These are phyloP conservation scores for Phytophthora vignae DNA, from an alignment of 352 stramenopile genomes.

Conservation along the genomic window DNA sequence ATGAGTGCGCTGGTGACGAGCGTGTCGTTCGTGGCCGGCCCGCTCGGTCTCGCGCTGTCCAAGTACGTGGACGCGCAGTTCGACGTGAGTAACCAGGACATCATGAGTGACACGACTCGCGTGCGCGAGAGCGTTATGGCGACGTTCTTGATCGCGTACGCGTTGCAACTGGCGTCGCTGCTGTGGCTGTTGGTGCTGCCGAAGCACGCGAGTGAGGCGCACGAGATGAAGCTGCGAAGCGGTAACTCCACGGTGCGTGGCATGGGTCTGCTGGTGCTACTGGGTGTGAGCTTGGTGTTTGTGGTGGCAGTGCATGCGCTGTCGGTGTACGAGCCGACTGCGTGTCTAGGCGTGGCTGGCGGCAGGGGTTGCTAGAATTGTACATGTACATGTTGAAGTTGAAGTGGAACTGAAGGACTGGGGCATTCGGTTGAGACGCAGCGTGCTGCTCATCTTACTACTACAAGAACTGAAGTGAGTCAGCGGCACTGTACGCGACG, in stretches of 20 bases:
- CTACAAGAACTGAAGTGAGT: conserved; percentile 5
- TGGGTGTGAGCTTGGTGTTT: conserved; percentile 32
- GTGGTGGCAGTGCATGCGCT: conserved; percentile 54
- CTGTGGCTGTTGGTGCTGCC: conserved; percentile 58
- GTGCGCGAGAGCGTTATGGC: conserved; percentile 55
- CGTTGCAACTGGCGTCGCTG: conserved; percentile 56
- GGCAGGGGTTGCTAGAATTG: conserved; percentile 47
- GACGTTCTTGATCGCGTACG: conserved; percentile 66
- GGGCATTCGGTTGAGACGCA: too few relatives aligned
- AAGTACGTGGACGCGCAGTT: conserved; percentile 73
- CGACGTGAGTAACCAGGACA: conserved; percentile 44
- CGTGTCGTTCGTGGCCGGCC: conserved; percentile 51
- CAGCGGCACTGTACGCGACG: background rate
- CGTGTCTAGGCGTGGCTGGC: conserved; percentile 58
- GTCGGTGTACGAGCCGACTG: conserved; percentile 57
- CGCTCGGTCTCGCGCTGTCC: conserved; percentile 56
- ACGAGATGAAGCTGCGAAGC: conserved; percentile 36
- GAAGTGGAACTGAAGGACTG: background rate
- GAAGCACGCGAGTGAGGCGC: conserved; percentile 42
- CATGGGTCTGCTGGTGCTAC: conserved; percentile 27
- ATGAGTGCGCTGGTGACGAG: conserved; percentile 56
- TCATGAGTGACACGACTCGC: conserved; percentile 50
- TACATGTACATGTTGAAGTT: background rate
- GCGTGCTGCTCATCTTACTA: too few relatives aligned
- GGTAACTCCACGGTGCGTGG: conserved; percentile 32